Percentiles rank a stretch among this genome's conserved stretches.
These are phyloP conservation scores for Magnaporthales sp. DNA, from an alignment of 2,329 filamentous ascomycete genomes.

Conservation along the genomic window DNA sequence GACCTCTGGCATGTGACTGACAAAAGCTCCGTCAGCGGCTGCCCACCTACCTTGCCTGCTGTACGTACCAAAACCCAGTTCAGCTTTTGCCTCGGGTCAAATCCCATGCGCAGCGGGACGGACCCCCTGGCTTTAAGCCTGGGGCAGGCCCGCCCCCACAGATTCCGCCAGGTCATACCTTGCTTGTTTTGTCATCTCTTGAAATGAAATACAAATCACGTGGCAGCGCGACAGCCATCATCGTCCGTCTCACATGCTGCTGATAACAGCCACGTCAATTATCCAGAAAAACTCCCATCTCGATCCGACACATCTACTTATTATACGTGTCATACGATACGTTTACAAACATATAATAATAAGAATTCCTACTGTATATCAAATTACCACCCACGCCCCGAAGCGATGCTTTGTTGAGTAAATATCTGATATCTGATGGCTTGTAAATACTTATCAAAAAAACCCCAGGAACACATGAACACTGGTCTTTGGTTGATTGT, in stretches of 20 bases:
- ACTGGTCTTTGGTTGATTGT: neutral
- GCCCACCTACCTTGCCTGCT: neutral
- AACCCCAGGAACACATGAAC: neutral
- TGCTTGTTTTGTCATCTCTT: neutral
- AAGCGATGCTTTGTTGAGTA: neutral
- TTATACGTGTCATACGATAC: no score
- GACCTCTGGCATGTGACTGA: constrained; percentile 4
- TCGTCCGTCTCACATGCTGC: neutral
- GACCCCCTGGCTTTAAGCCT: neutral
- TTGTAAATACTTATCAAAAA: neutral
- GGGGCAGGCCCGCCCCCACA: neutral
- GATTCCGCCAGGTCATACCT: neutral
- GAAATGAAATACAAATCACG: neutral
- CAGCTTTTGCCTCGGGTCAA: neutral
- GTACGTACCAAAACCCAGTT: neutral
- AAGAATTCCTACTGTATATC: no score
- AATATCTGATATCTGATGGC: neutral
- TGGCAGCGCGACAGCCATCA: neutral
- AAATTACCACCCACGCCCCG: neutral
- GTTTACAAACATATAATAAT: no score
- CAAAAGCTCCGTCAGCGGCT: neutral
- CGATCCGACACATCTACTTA: no score
- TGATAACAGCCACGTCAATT: no score
- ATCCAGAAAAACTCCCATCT: no score
- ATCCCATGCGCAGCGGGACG: neutral